Conservation (phyloP, 164 flowering plant genomes). For the Hamamelis virginiana region DNA sequence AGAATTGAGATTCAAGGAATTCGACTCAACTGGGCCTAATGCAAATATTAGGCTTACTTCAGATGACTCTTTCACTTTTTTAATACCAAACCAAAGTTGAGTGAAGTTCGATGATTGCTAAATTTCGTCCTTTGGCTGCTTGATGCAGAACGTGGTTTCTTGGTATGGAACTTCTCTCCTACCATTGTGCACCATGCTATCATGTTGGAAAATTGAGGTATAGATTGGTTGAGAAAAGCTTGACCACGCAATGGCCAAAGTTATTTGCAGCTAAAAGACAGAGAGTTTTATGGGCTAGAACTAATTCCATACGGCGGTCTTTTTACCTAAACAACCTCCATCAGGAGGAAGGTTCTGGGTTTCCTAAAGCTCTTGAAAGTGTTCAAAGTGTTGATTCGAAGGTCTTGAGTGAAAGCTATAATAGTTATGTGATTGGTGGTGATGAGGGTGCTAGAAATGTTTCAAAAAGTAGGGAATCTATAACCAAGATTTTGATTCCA, state of each 20-base stretch:
- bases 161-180: conserved; percentile 50
- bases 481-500: conserved; percentile 62
- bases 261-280: conserved; percentile 22
- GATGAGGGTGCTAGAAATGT: conserved; percentile 32
- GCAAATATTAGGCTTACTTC: neutral
- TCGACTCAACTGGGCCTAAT: neutral
- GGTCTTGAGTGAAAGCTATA: conserved; percentile 29
- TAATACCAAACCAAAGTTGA: neutral
- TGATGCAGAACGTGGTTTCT: conserved; percentile 7
- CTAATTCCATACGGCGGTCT: conserved; percentile 15
- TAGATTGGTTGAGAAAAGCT: conserved; percentile 26
- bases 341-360: conserved; percentile 12
- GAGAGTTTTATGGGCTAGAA: conserved; percentile 14
- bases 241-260: conserved; percentile 22
- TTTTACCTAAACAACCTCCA: conserved; percentile 3
- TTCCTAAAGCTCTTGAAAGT: conserved; percentile 19
- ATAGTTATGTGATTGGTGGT: conserved; percentile 50
- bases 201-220: conserved; percentile 20
- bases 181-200: conserved; percentile 25
- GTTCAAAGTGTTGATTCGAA: conserved; percentile 19
- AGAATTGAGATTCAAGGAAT: no score
- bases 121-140: conserved; percentile 5
- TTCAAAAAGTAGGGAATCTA: conserved; percentile 31
- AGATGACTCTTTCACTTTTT: neutral
- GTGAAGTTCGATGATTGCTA: neutral